Evolutionary conservation across 1,284 basidiomycete species (phyloP).

Genomic region (Rhodofomes roseus): DNA sequence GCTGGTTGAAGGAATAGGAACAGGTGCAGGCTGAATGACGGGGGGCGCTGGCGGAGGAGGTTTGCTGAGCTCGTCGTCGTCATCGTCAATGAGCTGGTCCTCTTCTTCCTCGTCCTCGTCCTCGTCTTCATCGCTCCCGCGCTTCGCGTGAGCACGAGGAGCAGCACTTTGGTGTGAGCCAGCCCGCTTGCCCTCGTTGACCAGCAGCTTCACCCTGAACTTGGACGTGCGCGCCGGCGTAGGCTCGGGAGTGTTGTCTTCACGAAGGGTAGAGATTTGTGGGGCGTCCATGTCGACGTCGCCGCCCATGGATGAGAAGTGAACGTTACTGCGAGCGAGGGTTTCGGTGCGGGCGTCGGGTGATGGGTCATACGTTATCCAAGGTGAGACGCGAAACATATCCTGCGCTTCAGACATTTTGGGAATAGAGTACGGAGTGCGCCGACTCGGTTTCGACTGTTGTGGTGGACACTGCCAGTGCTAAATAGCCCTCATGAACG

Average conservation of each 20-base stretch:
- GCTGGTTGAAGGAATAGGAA: conserved; percentile 5
- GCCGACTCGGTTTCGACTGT: conserved; percentile 4
- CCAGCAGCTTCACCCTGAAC: conserved; percentile 48
- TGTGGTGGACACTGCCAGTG: conserved; percentile 1
- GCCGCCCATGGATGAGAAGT: conserved; percentile 23
- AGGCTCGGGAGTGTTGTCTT: conserved; percentile 66
- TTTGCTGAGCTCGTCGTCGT: conserved; percentile 39
- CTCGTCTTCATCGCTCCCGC: conserved; percentile 44
- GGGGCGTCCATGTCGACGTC: conserved; percentile 70
- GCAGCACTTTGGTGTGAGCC: conserved; percentile 24
- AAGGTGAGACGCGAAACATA: conserved; percentile 31
- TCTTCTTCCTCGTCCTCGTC: conserved; percentile 62
- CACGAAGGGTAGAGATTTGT: conserved; percentile 69
- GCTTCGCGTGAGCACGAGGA: conserved; percentile 24
- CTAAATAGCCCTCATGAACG: neutral
- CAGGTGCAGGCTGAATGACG: conserved; percentile 24
- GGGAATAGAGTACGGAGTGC: conserved; percentile 1
- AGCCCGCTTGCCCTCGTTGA: conserved; percentile 41
- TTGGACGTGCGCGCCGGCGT: conserved; percentile 36
- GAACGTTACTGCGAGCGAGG: conserved; percentile 11
- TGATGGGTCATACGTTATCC: conserved; percentile 28
- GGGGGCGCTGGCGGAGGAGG: conserved; percentile 21
- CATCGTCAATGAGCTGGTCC: conserved; percentile 75
- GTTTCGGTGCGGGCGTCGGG: conserved; percentile 13
- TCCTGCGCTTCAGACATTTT: conserved; percentile 8